Conservation (phyloP, 169 alveolate species). For the Plasmodium reichenowi region DNA sequence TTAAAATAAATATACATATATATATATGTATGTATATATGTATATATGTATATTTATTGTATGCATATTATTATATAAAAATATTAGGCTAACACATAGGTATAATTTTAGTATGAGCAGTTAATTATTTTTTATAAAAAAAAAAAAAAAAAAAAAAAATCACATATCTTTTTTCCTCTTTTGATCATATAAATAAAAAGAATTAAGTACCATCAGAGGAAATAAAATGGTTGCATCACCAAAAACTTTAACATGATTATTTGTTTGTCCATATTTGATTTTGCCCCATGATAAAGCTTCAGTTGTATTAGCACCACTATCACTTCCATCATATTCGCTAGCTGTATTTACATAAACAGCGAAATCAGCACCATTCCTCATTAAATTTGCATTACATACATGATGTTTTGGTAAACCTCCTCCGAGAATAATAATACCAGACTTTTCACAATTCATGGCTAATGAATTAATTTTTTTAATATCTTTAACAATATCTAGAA, state of each 20-base stretch:
- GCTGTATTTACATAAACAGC: slow-evolving; percentile 98
- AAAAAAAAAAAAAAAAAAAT: background rate
- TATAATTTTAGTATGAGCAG: too few relatives aligned
- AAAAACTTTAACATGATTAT: slow-evolving; percentile 97
- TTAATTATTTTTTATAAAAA: too few relatives aligned
- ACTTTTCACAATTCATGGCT: slow-evolving; percentile 93
- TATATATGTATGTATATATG: too few relatives aligned
- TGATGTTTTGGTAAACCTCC: slow-evolving; percentile 99
- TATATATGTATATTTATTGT: too few relatives aligned
- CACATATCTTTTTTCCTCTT: slow-evolving; percentile 4
- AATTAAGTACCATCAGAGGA: slow-evolving; percentile 96
- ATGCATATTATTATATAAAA: too few relatives aligned
- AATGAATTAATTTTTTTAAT: slow-evolving; percentile 94
- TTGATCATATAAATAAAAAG: slow-evolving; percentile 88
- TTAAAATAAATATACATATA: too few relatives aligned
- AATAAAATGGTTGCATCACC: slow-evolving; percentile 96
- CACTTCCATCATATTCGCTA: slow-evolving; percentile 98
- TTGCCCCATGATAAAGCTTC: slow-evolving; percentile 99
- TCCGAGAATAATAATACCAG: slow-evolving; percentile 98
- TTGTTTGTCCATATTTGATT: slow-evolving; percentile 91
- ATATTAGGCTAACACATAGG: too few relatives aligned
- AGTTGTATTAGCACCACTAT: slow-evolving; percentile 99
- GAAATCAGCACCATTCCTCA: slow-evolving; percentile 99
- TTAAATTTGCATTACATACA: slow-evolving; percentile 98
- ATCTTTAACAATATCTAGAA: slow-evolving; percentile 96